phyloP scores from a whole-genome alignment of 352 stramenopile species.

The Blastocystis sp. region DNA sequence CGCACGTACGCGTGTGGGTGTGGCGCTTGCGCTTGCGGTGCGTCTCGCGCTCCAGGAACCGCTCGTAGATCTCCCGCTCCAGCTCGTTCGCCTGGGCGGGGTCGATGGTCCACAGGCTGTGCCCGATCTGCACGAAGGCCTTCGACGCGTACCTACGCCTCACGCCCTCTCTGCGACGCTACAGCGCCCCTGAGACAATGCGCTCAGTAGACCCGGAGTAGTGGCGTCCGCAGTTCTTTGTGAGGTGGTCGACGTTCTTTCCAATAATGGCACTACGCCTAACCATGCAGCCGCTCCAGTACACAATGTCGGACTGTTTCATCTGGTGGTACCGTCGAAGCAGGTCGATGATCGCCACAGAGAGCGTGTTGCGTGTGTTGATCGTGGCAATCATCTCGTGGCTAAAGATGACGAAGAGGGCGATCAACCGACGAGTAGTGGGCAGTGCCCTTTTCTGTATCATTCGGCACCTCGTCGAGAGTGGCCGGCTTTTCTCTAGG shows the following conservation, averaged over 20 bases:
- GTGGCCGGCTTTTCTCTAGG: not conserved
- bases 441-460: not conserved
- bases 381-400: not conserved
- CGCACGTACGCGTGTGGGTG: not conserved
- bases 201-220: slow-evolving; percentile 19
- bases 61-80: slow-evolving; percentile 31
- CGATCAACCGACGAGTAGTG: not conserved
- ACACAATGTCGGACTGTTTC: slow-evolving; percentile 10
- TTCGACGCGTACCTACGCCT: slow-evolving; percentile 29
- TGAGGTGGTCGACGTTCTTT: slow-evolving; percentile 9
- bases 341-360: slow-evolving; percentile 17
- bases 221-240: not conserved
- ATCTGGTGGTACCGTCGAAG: slow-evolving; percentile 8
- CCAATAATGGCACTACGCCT: slow-evolving; percentile 23
- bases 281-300: not conserved
- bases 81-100: slow-evolving; percentile 1
- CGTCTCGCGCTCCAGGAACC: slow-evolving; percentile 18
- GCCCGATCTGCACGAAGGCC: slow-evolving; percentile 3
- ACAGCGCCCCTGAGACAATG: slow-evolving; percentile 41
- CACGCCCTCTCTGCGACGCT: not conserved
- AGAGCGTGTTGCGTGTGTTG: not conserved
- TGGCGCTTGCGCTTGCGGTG: slow-evolving; percentile 53
- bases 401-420: not conserved
- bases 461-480: not conserved
- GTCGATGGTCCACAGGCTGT: slow-evolving; percentile 38